Evolutionary conservation across 78 protist genomes (phyloP).

Genomic region (Cavenderia fasciculata): DNA sequence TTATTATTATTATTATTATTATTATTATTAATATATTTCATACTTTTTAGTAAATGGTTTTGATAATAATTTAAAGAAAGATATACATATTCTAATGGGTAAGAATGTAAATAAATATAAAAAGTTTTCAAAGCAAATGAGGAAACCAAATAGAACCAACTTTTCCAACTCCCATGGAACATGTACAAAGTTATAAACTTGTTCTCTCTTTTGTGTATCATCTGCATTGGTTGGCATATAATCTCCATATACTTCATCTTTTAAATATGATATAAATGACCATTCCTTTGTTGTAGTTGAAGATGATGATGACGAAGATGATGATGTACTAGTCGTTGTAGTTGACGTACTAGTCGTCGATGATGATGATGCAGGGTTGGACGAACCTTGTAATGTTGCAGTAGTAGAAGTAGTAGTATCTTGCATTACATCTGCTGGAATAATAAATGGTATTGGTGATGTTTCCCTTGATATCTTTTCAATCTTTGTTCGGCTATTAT

Average conservation of each 20-base stretch:
- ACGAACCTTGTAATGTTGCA: background rate
- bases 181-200: conserved; percentile 80
- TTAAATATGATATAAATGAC: conserved; percentile 76
- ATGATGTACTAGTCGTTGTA: background rate
- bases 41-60: conserved; percentile 58
- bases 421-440: background rate
- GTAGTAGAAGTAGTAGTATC: background rate
- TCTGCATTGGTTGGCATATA: conserved; percentile 37
- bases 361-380: background rate
- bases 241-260: conserved; percentile 78
- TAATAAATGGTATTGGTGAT: background rate
- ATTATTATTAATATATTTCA: background rate
- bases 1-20: background rate
- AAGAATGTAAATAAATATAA: conserved; percentile 73
- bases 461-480: conserved; percentile 6
- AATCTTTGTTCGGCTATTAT: too few species aligned
- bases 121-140: conserved; percentile 70
- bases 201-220: conserved; percentile 70
- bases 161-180: conserved; percentile 82
- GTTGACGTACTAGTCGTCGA: background rate
- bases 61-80: conserved; percentile 15
- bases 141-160: conserved; percentile 56
- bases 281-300: background rate
- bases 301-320: background rate
- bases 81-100: conserved; percentile 64